A percentile compares a stretch with the other conserved stretches of the same genome.
phyloP scores from a whole-genome alignment of 108 stramenopile species.

The Phaeodactylum tricornutum region DNA sequence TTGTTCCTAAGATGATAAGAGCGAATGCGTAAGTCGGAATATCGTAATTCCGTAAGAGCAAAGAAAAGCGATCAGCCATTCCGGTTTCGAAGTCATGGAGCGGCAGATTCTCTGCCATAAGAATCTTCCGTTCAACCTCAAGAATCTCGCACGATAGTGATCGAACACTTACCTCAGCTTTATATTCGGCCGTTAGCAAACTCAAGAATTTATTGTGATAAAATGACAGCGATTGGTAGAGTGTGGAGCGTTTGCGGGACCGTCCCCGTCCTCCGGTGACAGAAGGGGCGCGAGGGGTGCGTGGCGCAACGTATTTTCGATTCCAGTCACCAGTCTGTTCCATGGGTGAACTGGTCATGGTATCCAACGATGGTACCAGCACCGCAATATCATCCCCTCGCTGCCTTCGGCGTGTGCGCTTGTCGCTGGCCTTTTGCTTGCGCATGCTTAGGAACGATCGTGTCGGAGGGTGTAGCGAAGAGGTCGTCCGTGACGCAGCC shows the following conservation, averaged over 20 bases:
- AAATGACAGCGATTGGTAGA: slow-evolving; percentile 60
- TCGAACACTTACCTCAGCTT: slow-evolving; percentile 41
- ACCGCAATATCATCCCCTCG: slow-evolving; percentile 21
- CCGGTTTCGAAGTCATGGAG: too few relatives aligned
- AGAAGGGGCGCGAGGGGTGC: background rate
- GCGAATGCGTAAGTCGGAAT: too few relatives aligned
- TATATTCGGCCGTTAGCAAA: slow-evolving; percentile 61
- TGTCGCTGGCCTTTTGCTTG: slow-evolving; percentile 81
- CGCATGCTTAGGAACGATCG: too few relatives aligned
- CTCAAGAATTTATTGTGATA: slow-evolving; percentile 68
- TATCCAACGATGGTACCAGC: slow-evolving; percentile 8
- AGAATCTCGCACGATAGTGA: too few relatives aligned
- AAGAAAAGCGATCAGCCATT: too few relatives aligned
- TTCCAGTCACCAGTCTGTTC: slow-evolving; percentile 32
- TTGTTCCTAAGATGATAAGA: too few relatives aligned
- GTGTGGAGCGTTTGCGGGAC: slow-evolving; percentile 51
- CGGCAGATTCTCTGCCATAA: too few relatives aligned
- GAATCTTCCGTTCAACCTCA: too few relatives aligned
- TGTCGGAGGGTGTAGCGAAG: slow-evolving; percentile 9
- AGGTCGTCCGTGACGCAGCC: background rate
- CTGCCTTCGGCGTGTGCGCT: slow-evolving; percentile 62
- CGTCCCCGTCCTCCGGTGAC: slow-evolving; percentile 51
- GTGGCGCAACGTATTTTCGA: slow-evolving; percentile 15
- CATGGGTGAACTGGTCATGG: slow-evolving; percentile 54
- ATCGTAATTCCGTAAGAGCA: too few relatives aligned